These are phyloP conservation scores for Chytriomyces sp. DNA, from an alignment of 192 early-diverging fungal species.

Conservation along the genomic window DNA sequence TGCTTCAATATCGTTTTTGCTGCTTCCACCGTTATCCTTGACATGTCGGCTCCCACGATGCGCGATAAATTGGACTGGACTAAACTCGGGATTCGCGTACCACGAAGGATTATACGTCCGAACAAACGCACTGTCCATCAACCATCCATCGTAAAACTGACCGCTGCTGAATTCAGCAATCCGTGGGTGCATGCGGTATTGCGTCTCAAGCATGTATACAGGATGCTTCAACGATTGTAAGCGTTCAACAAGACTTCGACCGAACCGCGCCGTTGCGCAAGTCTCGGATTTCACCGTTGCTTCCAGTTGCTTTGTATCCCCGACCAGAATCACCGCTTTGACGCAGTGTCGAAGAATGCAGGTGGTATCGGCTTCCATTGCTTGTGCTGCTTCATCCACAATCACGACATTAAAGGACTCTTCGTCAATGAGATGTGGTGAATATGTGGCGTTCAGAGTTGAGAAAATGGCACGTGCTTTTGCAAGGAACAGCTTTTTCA, in stretches of 20 bases:
- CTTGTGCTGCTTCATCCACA: slow-evolving; percentile 31
- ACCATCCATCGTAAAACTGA: slow-evolving; percentile 25
- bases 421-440: slow-evolving; percentile 3
- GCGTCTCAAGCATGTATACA: slow-evolving; percentile 21
- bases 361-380: slow-evolving; percentile 26
- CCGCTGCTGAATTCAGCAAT: slow-evolving; percentile 18
- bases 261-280: slow-evolving; percentile 18
- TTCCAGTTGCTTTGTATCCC: slow-evolving; percentile 27
- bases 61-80: slow-evolving; percentile 22
- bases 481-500: slow-evolving; percentile 8
- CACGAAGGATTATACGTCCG: slow-evolving; percentile 12
- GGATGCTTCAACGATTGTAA: slow-evolving; percentile 7
- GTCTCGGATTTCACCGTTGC: slow-evolving; percentile 17
- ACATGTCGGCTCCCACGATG: slow-evolving; percentile 11
- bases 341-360: slow-evolving; percentile 13
- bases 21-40: slow-evolving; percentile 17
- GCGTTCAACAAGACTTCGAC: slow-evolving; percentile 27
- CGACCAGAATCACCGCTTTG: slow-evolving; percentile 24
- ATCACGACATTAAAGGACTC: slow-evolving; percentile 20
- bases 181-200: slow-evolving; percentile 29
- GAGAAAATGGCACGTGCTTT: slow-evolving; percentile 28
- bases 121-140: slow-evolving; percentile 20
- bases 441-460: slow-evolving; percentile 23
- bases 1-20: slow-evolving; percentile 21
- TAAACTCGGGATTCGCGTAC: slow-evolving; percentile 10